Evolutionary conservation across 2,329 filamentous ascomycete genomes (phyloP).

Genomic region (Arthrocladium fulminans): DNA sequence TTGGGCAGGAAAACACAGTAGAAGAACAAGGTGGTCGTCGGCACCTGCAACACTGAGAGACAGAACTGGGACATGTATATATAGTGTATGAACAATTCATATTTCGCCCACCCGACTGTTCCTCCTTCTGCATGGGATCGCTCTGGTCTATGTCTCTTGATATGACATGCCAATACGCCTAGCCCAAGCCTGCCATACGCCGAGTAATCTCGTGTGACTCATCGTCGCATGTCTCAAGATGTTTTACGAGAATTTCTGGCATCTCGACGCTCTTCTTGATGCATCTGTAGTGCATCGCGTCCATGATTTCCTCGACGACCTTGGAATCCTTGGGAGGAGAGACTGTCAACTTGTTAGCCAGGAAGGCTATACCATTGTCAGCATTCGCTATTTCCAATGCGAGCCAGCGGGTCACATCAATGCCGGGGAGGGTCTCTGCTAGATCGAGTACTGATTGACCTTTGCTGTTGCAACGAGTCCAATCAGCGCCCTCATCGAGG

Average conservation of each 20-base stretch:
- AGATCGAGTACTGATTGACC: neutral
- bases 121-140: neutral
- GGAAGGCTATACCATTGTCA: neutral
- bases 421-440: neutral
- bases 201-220: neutral
- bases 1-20: too few species aligned
- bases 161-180: neutral
- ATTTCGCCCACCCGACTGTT: neutral
- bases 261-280: neutral
- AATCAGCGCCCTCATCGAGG: neutral
- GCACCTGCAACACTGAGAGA: too few species aligned
- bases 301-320: neutral
- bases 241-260: neutral
- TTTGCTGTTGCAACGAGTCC: neutral
- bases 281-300: neutral
- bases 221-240: neutral
- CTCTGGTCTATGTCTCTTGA: neutral
- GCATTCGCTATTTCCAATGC: neutral
- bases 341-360: neutral
- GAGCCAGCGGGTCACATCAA: neutral
- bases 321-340: neutral
- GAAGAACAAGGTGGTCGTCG: too few species aligned
- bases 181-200: neutral
- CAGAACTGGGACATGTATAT: too few species aligned
- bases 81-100: neutral